Percentiles rank a stretch among this genome's conserved stretches.
Evolutionary conservation across 1,284 basidiomycete species (phyloP).

Genomic region (Cryptococcus floricola): DNA sequence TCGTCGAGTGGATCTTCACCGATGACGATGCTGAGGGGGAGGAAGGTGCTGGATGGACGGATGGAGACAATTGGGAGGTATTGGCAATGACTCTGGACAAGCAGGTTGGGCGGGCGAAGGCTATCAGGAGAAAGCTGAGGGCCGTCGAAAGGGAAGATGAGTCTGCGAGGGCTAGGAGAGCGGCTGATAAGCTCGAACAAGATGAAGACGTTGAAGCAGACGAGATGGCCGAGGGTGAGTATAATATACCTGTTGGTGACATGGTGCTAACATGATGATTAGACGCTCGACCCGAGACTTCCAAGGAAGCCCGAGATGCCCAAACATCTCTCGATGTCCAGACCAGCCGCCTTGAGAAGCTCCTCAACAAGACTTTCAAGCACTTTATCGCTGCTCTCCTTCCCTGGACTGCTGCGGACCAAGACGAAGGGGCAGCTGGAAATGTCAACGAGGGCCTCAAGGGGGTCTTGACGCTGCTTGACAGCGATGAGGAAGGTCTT

Average conservation of each 20-base stretch:
- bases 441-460: constrained; percentile 29
- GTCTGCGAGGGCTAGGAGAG: constrained; percentile 69
- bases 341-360: constrained; percentile 32
- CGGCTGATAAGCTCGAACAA: constrained; percentile 46
- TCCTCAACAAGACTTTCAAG: constrained; percentile 32
- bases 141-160: constrained; percentile 79
- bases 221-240: constrained; percentile 27
- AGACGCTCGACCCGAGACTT: constrained; percentile 30
- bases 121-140: constrained; percentile 67
- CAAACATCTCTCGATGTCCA: constrained; percentile 41
- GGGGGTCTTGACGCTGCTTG: constrained; percentile 33
- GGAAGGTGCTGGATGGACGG: constrained; percentile 49
- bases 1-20: constrained; percentile 80
- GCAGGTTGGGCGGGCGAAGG: constrained; percentile 76
- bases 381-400: constrained; percentile 33
- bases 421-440: neutral
- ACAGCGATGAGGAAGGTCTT: constrained; percentile 33
- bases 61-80: constrained; percentile 74
- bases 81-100: constrained; percentile 75
- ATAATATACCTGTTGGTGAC: neutral
- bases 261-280: neutral
- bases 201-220: constrained; percentile 39
- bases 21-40: constrained; percentile 45
- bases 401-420: constrained; percentile 24
- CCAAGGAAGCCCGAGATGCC: constrained; percentile 37